Evolutionary conservation across 495 filamentous ascomycete species (phyloP).

Genomic region (Penicillium subrubescens): DNA sequence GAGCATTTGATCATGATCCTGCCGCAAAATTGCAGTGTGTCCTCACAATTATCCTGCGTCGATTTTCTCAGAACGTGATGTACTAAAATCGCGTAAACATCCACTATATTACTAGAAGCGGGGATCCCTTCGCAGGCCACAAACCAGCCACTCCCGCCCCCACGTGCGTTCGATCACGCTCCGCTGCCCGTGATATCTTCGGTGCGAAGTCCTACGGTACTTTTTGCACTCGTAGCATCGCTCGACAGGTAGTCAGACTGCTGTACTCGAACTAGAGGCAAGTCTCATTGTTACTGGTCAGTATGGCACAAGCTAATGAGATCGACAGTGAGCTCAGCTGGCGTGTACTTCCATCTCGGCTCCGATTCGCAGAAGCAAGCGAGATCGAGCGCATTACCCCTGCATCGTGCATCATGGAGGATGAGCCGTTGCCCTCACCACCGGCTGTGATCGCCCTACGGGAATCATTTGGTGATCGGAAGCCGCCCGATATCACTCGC

Average conservation of each 20-base stretch:
- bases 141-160: constrained; percentile 6
- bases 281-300: neutral
- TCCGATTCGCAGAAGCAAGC: neutral
- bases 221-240: neutral
- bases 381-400: neutral
- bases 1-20: too few species aligned
- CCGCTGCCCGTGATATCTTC: constrained; percentile 10
- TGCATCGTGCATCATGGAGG: constrained; percentile 8
- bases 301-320: neutral
- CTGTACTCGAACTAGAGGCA: neutral
- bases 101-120: neutral
- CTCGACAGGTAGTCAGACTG: too few species aligned
- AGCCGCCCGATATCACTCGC: constrained; percentile 39
- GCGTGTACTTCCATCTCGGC: neutral
- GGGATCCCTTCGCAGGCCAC: neutral
- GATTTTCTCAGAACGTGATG: neutral
- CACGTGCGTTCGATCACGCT: constrained; percentile 15
- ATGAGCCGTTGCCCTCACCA: constrained; percentile 21
- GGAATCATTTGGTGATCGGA: constrained; percentile 39
- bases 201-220: constrained; percentile 25
- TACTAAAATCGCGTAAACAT: neutral
- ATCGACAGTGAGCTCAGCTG: neutral
- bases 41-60: too few species aligned
- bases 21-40: too few species aligned
- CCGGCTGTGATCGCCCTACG: constrained; percentile 29